Evolutionary conservation across 2,329 filamentous ascomycete genomes (phyloP).

Genomic region (Fusarium liriodendri): DNA sequence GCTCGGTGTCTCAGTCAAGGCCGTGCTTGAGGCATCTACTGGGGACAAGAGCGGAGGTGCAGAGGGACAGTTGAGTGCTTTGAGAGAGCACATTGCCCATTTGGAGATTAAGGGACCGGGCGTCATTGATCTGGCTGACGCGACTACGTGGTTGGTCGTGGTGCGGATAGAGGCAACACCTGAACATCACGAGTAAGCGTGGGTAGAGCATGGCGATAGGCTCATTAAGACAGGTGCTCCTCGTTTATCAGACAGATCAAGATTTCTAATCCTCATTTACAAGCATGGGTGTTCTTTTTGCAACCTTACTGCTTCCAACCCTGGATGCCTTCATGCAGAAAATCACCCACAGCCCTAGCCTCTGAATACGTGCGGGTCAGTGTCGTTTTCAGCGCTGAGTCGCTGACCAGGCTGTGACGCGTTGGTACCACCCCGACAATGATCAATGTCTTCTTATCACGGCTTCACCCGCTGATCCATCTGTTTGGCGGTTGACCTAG

Average conservation of each 20-base stretch:
- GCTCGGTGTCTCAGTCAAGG: slow-evolving; percentile 47
- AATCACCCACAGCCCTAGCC: no score
- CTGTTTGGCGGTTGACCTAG: background rate
- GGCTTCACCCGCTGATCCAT: background rate
- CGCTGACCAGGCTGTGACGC: background rate
- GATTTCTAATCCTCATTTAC: background rate
- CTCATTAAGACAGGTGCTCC: background rate
- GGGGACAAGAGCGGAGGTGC: slow-evolving; percentile 33
- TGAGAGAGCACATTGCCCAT: slow-evolving; percentile 44
- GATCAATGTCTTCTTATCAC: background rate
- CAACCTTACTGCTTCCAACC: background rate
- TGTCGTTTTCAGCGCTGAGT: no score
- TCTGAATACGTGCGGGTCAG: no score
- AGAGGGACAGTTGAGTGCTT: slow-evolving; percentile 34
- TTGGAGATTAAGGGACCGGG: slow-evolving; percentile 44
- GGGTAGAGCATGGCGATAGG: background rate
- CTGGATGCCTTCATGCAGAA: background rate
- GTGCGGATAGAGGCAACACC: slow-evolving; percentile 11
- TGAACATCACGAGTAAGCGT: background rate
- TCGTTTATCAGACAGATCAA: background rate
- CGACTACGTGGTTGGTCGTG: slow-evolving; percentile 53
- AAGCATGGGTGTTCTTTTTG: background rate
- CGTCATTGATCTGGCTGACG: slow-evolving; percentile 39
- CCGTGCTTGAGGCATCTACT: slow-evolving; percentile 53
- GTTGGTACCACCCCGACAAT: background rate